Base-by-base conservation (phyloP, 1,284 basidiomycete species). In the Tylopilus sp. region DNA sequence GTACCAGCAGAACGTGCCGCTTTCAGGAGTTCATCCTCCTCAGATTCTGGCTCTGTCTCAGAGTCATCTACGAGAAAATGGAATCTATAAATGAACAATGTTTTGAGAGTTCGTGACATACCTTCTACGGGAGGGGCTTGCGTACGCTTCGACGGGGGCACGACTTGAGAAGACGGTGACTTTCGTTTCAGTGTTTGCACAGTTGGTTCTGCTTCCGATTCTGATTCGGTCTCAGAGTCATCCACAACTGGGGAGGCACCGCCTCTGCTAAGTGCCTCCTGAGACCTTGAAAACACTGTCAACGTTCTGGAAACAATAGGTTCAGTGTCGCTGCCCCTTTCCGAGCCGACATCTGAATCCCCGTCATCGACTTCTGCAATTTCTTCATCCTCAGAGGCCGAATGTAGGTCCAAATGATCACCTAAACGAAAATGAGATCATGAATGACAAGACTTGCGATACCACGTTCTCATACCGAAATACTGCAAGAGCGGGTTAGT, bases 341-440 rank as follows among this genome's bases (percentile, higher is more conserved):
- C 56, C 32, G 68, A 70, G 51, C 58, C 49, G 56, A 68, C 16
- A 72, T 74, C 74, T 12, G 73, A 67, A 18, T 71, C 63, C 26
- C 83, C 70, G 51, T 81, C 72, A 62, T 79, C 66, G 69, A 79
- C 63, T 65, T 82, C 69, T 70, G 79, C 64, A 54, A 73, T 65
- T 64, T 61, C 65, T 24, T 85, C 79, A 61, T 87, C 79, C 75
- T 89, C 83, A 6, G 86, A 86, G 33, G 78, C 84, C 18, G 85
- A 87, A 49, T 83, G 81, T 8, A 86, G 65, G 38, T 81, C 81
- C 57, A 87, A 63, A 32, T 82, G 75, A 49, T 77, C 72, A 24
- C 69, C 81, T 83, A 58, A 47, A 64, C n/a, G n/a, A 54, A 24
- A 26, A 9, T 33, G 56, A 56, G 29, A 36, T 71, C 49, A 65